phyloP scores from a whole-genome alignment of 176 grass and related monocot species.

The Tillandsia leiboldiana region DNA sequence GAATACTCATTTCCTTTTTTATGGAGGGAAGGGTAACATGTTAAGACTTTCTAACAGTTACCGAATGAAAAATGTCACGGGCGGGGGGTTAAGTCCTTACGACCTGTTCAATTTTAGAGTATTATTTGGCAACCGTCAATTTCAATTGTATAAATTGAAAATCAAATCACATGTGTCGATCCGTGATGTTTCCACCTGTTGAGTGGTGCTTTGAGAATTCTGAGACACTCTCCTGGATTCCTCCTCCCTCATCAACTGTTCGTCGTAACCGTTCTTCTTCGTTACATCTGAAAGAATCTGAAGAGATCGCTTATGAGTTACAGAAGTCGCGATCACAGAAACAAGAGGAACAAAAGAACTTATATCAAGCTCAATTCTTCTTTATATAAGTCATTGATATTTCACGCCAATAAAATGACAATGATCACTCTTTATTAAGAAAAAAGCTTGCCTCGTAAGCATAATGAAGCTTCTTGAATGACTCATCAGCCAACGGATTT shows the following conservation, averaged over 20 bases:
- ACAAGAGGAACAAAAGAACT: background rate
- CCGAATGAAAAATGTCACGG: no score
- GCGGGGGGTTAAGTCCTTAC: no score
- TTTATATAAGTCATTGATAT: background rate
- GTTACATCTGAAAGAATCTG: slow-evolving; percentile 83
- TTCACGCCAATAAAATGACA: background rate
- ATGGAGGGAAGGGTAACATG: no score
- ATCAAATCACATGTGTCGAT: background rate
- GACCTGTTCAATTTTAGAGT: background rate
- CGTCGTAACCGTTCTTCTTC: slow-evolving; percentile 84
- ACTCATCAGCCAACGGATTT: slow-evolving; percentile 70
- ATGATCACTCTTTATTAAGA: slow-evolving; percentile 15
- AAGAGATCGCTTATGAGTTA: background rate
- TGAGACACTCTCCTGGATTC: slow-evolving; percentile 59
- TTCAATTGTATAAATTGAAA: background rate
- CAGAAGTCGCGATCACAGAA: background rate
- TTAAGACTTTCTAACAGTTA: no score
- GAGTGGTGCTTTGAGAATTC: slow-evolving; percentile 53
- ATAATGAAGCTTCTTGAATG: slow-evolving; percentile 99
- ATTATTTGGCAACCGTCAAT: background rate
- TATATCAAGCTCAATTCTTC: background rate
- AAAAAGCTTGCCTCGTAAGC: slow-evolving; percentile 75
- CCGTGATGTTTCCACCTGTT: slow-evolving; percentile 39
- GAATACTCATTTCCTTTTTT: no score
- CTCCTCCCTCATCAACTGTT: slow-evolving; percentile 70